These are phyloP conservation scores for Xylaria venustula DNA, from an alignment of 495 filamentous ascomycete genomes.

Conservation along the genomic window DNA sequence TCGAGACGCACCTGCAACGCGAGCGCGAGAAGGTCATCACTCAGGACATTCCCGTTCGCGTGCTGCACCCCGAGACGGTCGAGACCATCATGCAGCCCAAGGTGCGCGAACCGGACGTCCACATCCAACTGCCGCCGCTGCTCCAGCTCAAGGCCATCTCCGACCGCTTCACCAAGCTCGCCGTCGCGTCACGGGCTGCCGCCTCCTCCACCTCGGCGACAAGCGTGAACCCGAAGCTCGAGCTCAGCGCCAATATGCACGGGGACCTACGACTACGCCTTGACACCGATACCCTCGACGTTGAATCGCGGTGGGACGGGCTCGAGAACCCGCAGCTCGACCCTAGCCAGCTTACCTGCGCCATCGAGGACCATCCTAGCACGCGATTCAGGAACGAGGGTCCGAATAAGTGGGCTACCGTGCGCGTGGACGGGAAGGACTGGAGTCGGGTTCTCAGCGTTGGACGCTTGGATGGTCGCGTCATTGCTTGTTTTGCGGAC, in stretches of 20 bases:
- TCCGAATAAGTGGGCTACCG: constrained; percentile 74
- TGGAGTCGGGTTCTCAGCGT: constrained; percentile 89
- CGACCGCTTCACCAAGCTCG: constrained; percentile 87
- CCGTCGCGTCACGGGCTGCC: constrained; percentile 37
- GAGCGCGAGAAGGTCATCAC: constrained; percentile 85
- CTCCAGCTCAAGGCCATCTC: constrained; percentile 84
- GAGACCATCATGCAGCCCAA: constrained; percentile 86
- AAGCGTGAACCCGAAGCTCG: constrained; percentile 56
- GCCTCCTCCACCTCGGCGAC: constrained; percentile 14
- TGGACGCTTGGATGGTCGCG: constrained; percentile 80
- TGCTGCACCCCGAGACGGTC: constrained; percentile 75
- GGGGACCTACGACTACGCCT: constrained; percentile 77
- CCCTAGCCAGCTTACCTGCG: constrained; percentile 61
- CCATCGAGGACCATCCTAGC: constrained; percentile 71
- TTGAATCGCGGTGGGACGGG: constrained; percentile 77
- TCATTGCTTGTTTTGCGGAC: constrained; percentile 80
- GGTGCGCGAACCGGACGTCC: constrained; percentile 88
- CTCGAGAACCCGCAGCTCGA: constrained; percentile 84
- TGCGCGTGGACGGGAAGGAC: constrained; percentile 86
- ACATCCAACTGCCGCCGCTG: constrained; percentile 84
- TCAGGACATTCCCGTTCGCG: constrained; percentile 93
- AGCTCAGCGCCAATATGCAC: constrained; percentile 85
- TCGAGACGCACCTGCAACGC: constrained; percentile 48
- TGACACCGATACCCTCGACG: constrained; percentile 73
- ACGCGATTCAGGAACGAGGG: constrained; percentile 61